Evolutionary conservation across 306 rosid species (phyloP).

Genomic region (Medicago arabica): DNA sequence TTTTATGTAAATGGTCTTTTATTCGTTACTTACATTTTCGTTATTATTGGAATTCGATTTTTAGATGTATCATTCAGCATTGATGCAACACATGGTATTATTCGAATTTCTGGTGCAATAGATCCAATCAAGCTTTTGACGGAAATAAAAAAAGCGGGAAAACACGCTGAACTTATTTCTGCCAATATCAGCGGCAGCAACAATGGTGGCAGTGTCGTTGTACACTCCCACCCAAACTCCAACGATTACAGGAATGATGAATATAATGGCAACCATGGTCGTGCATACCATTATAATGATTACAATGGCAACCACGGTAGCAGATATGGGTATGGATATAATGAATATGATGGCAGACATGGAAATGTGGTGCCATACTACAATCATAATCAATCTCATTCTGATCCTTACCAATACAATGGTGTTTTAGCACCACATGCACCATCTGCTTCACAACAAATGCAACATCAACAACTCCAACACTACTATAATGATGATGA

Average conservation of each 20-base stretch:
- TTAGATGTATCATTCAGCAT: conserved; percentile 43
- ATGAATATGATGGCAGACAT: background rate
- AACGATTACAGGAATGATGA: too few species aligned
- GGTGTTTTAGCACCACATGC: background rate
- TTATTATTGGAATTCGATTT: background rate
- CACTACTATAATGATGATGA: background rate
- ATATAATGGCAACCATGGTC: background rate
- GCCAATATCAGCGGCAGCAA: background rate
- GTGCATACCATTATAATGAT: background rate
- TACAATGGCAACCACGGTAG: background rate
- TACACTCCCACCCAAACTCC: too few species aligned
- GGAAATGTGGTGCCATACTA: background rate
- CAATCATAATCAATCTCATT: background rate
- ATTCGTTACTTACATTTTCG: background rate
- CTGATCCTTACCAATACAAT: background rate
- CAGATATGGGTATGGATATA: too few species aligned
- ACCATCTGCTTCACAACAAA: background rate
- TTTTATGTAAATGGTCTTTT: too few species aligned
- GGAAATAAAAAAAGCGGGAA: conserved; percentile 7
- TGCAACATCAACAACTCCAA: background rate
- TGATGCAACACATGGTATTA: conserved; percentile 18
- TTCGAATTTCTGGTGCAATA: conserved; percentile 30
- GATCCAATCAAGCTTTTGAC: conserved; percentile 34
- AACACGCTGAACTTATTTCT: conserved; percentile 17
- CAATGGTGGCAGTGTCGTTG: background rate